These are phyloP conservation scores for Neurospora hispaniola DNA, from an alignment of 495 filamentous ascomycete species.

Conservation along the genomic window DNA sequence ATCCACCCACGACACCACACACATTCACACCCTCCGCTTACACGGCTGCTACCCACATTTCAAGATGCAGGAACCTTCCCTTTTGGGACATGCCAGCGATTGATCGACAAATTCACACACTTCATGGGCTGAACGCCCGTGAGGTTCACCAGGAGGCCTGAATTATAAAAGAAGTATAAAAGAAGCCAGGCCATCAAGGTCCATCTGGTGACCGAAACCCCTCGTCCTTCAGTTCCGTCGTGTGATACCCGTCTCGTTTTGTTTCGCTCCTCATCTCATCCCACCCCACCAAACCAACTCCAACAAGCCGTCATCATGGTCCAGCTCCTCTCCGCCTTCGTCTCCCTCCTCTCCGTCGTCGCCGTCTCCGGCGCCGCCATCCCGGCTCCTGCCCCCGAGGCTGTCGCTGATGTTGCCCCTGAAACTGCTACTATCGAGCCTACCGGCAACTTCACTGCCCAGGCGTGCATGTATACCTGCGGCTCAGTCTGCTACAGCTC, in stretches of 20 bases:
- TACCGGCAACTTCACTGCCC: constrained; percentile 11
- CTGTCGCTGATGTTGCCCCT: constrained; percentile 2
- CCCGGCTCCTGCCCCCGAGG: constrained; percentile 22
- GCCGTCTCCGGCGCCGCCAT: constrained; percentile 18
- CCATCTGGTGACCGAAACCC: not conserved
- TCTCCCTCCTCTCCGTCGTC: constrained; percentile 17
- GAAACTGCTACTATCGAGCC: constrained; percentile 7
- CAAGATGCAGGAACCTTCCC: not conserved
- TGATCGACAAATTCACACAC: not conserved
- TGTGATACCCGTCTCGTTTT: not conserved
- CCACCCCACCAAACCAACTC: not conserved
- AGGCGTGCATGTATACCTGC: constrained; percentile 28
- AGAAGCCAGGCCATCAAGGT: not conserved
- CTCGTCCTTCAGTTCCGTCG: not conserved
- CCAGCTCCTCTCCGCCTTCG: not conserved
- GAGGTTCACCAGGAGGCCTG: not conserved
- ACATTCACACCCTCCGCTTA: not conserved
- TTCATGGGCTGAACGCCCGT: not conserved
- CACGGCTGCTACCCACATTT: not conserved
- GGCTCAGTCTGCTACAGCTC: constrained; percentile 28
- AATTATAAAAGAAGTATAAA: not conserved
- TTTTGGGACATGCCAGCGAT: not conserved
- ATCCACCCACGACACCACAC: not conserved
- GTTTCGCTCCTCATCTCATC: not conserved
- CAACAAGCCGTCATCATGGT: not conserved